phyloP scores from a whole-genome alignment of 805 yeast species.

The Ogataea trehalophila region DNA sequence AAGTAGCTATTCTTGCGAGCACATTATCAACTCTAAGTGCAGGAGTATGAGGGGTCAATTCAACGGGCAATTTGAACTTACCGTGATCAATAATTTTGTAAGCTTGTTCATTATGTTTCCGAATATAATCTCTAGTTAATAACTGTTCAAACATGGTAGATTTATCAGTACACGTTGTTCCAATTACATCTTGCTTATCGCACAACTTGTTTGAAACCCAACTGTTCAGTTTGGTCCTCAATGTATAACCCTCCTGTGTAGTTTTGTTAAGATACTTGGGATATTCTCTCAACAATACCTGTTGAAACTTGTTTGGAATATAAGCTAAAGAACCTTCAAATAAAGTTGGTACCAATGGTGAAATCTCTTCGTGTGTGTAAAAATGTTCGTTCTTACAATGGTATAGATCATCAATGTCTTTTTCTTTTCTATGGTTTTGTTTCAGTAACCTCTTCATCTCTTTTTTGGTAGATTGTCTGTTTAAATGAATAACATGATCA shows the following conservation, averaged over 20 bases:
- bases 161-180: constrained; percentile 26
- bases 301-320: constrained; percentile 38
- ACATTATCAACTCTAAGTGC: constrained; percentile 6
- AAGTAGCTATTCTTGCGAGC: constrained; percentile 1
- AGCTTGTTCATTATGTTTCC: constrained; percentile 26
- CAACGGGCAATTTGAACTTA: neutral
- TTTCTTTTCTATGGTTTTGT: constrained; percentile 10
- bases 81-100: constrained; percentile 12
- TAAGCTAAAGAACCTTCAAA: constrained; percentile 55
- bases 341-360: constrained; percentile 47
- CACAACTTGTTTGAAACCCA: constrained; percentile 26
- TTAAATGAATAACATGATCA: constrained; percentile 4
- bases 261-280: constrained; percentile 17
- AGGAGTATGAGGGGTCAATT: neutral
- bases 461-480: constrained; percentile 4
- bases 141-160: constrained; percentile 24
- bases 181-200: constrained; percentile 16
- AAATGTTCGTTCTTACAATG: constrained; percentile 57
- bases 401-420: constrained; percentile 16
- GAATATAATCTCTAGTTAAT: constrained; percentile 25
- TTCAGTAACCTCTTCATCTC: constrained; percentile 15
- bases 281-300: constrained; percentile 36
- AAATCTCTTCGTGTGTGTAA: constrained; percentile 42
- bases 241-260: constrained; percentile 18
- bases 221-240: constrained; percentile 14